Evolutionary conservation across 495 filamentous ascomycete genomes (phyloP), one percentile per base, ranked within the genome.

Genomic region (Tuber magnatum): DNA sequence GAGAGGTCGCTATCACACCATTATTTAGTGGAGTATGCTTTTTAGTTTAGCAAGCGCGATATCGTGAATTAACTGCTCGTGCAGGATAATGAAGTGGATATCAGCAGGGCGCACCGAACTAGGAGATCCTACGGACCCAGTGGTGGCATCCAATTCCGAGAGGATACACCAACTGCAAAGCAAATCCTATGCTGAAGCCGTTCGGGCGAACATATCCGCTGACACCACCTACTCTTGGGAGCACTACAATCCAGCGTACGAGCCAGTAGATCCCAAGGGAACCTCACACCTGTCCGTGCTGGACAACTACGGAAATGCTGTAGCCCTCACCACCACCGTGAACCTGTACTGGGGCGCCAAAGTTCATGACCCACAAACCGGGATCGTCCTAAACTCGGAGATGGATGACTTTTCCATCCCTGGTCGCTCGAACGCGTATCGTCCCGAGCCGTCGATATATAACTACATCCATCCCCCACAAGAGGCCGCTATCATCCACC

Each of bases 401-500:
- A 82, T 82, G 81, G 81, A 82, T 39, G 81, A 82, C 65, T 82
- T 82, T 69, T 81, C 78, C 4, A 82, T 82, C 44, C 81, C 81
- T 6, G 75, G 78, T 9, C 74, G 76, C 39, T 38, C 51, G 6
- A 82, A 82, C 43, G 78, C 81, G n/a, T 82, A 80, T 68, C 9
- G 76, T 32, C 76, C 82, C 44, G 28, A 72, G 16, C 81, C 81
- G 10, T 71, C 56, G 2, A n/a, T 82, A 22, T 82, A 80, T 56
- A 82, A 82, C 70, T 82, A 80, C 68, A 82, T 82, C 40, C 40
- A 72, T 77, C 28, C 81, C 81, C 18, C 75, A 69, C 61, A 82
- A 82, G 65, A 75, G 81, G 24, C 81, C 81, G 1, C 43, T 82
- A 39, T 82, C 81, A 12, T 81, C 78, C 32, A 78, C 69, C 22